phyloP scores from a whole-genome alignment of 768 basidiomycete genomes.

The Mycena maculata region DNA sequence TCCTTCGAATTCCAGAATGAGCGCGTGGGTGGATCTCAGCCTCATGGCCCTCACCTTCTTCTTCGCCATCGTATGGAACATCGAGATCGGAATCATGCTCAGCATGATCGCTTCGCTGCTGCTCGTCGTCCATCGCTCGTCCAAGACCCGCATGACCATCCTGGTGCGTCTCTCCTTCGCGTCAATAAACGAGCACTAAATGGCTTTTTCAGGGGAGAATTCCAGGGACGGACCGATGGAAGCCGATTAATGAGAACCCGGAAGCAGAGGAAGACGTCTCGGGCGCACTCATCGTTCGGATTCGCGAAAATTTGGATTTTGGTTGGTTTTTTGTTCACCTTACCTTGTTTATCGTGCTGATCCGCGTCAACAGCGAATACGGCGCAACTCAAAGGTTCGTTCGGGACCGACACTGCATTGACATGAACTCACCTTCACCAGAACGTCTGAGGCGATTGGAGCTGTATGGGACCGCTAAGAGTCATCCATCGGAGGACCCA shows the following conservation, averaged over 20 bases:
- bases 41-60: conserved; percentile 91
- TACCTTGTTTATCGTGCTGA: background rate
- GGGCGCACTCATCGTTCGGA: conserved; percentile 88
- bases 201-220: conserved; percentile 73
- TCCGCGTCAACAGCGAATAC: conserved; percentile 77
- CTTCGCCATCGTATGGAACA: conserved; percentile 88
- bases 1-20: conserved; percentile 62
- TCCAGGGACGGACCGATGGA: conserved; percentile 91
- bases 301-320: conserved; percentile 92
- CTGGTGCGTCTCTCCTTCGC: conserved; percentile 61
- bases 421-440: conserved; percentile 38
- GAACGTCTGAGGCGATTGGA: conserved; percentile 89
- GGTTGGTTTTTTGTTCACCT: conserved; percentile 57
- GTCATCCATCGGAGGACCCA: conserved; percentile 92
- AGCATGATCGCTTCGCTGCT: conserved; percentile 89
- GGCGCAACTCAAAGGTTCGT: conserved; percentile 87
- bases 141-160: conserved; percentile 90
- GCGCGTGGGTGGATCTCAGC: conserved; percentile 91
- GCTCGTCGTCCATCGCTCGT: conserved; percentile 90
- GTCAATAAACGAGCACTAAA: background rate
- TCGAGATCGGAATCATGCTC: conserved; percentile 93
- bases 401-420: background rate
- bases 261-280: conserved; percentile 84
- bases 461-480: conserved; percentile 81
- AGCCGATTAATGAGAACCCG: conserved; percentile 87